A percentile compares a stretch with the other conserved stretches of the same genome.
Conservation (phyloP, 228 moss, liverwort and hornwort genomes). For the Sphagnum magellanicum region DNA sequence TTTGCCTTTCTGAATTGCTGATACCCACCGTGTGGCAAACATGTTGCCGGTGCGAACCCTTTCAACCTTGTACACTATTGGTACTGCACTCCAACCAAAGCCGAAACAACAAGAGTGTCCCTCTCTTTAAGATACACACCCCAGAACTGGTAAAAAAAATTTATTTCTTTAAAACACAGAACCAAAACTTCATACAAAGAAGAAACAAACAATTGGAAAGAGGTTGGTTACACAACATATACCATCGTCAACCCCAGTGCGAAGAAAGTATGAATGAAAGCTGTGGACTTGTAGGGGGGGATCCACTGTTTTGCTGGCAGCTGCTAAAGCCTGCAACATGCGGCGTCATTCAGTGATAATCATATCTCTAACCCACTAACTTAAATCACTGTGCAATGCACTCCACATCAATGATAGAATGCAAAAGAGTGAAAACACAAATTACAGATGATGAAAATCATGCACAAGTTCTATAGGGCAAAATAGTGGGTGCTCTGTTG, state of each 20-base stretch:
- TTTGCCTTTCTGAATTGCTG: no score
- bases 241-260: slow-evolving; percentile 15
- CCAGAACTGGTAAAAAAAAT: no score
- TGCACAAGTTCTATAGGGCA: neutral
- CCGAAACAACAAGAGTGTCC: no score
- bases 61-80: no score
- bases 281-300: slow-evolving; percentile 36
- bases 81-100: neutral
- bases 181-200: no score
- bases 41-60: no score
- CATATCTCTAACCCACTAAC: neutral
- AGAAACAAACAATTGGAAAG: no score
- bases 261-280: slow-evolving; percentile 51
- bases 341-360: neutral
- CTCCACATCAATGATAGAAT: neutral
- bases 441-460: neutral
- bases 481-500: no score
- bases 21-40: no score
- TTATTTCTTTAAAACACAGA: no score
- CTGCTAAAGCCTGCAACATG: slow-evolving; percentile 35
- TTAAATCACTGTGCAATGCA: neutral
- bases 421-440: neutral
- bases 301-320: slow-evolving; percentile 49
- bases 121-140: no score
- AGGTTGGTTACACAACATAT: no score